A percentile compares a stretch with the other conserved stretches of the same genome.
phyloP scores from a whole-genome alignment of 2,329 filamentous ascomycete species.

The Paraphaeosphaeria minitans region DNA sequence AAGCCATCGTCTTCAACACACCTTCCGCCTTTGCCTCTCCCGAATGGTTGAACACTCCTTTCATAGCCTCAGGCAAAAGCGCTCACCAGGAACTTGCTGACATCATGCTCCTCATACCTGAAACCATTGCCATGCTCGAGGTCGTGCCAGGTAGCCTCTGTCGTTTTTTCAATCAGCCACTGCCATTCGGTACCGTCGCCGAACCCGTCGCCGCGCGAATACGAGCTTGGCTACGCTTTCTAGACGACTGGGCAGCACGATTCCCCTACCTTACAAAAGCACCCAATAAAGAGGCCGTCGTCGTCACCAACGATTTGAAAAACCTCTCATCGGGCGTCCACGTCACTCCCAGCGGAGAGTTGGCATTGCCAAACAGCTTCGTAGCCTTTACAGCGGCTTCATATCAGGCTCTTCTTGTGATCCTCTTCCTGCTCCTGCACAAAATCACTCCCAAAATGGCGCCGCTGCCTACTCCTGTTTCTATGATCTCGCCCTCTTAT shows the following conservation, averaged over 20 bases:
- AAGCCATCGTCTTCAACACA: slow-evolving; percentile 32
- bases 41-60: slow-evolving; percentile 40
- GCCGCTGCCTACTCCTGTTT: neutral
- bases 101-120: slow-evolving; percentile 35
- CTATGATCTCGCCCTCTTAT: neutral
- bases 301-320: slow-evolving; percentile 19
- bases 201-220: slow-evolving; percentile 18
- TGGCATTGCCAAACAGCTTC: slow-evolving; percentile 28
- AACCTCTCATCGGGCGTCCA: slow-evolving; percentile 10
- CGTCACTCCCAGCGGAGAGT: slow-evolving; percentile 5
- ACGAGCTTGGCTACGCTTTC: slow-evolving; percentile 19
- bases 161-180: slow-evolving; percentile 23
- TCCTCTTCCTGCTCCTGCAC: slow-evolving; percentile 24
- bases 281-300: slow-evolving; percentile 1
- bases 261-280: slow-evolving; percentile 27
- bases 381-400: slow-evolving; percentile 29
- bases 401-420: slow-evolving; percentile 26
- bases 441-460: slow-evolving; percentile 21
- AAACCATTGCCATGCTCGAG: slow-evolving; percentile 23
- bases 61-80: slow-evolving; percentile 27
- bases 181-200: slow-evolving; percentile 16
- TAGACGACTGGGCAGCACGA: slow-evolving; percentile 28
- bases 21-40: slow-evolving; percentile 31
- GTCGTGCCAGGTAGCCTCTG: slow-evolving; percentile 24
- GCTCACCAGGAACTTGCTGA: slow-evolving; percentile 33